Base-by-base conservation (phyloP, 1,139 yeast genomes). In the Yamadazyma taylorii region DNA sequence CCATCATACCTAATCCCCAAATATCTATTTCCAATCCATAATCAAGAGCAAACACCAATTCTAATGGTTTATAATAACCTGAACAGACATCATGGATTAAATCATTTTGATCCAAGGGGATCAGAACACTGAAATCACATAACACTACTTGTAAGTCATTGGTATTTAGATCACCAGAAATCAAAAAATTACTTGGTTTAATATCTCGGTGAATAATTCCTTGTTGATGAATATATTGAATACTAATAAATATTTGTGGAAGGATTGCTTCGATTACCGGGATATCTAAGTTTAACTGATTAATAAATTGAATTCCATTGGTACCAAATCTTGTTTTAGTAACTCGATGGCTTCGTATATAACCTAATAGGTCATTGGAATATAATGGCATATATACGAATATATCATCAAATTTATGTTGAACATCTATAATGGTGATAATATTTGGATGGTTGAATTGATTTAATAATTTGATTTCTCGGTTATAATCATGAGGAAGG, bases 161-260 rank as follows among this genome's bases (percentile, higher is more conserved):
- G 5, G 52, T 50, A 6, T 5, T 8, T 19, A 19, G 5, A 19
- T 25, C 28, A 12, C 14, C 28, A 12, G 15, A 5, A 3, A 53
- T 73, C 58, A 87, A 60, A 28, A 90, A 72, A 53, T 90, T 90
- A 14, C 79, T 79, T 0, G 95, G 95, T 58, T 90, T 90, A 37
- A 90, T 62, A 57, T 90, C 97, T 33, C 97, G 72, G 55, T 90
- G 97, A 12, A 90, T 88, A n/a, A 90, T 73, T 0, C 81, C 81
- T 0, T 56, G 46, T 41, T 82, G 30, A 36, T 66, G 73, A 15
- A 67, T 40, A 39, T 53, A 62, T 24, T 34, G 31, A 12, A 66
- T 47, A 1, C 59, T 58, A 12, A 38, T 43, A 8, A 52, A 43
- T 23, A 66, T 37, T 15, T 52, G 50, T 12, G 24, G 28, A 1